Base-by-base conservation (phyloP, 768 basidiomycete genomes). In the Paxillus ammoniavirescens region DNA sequence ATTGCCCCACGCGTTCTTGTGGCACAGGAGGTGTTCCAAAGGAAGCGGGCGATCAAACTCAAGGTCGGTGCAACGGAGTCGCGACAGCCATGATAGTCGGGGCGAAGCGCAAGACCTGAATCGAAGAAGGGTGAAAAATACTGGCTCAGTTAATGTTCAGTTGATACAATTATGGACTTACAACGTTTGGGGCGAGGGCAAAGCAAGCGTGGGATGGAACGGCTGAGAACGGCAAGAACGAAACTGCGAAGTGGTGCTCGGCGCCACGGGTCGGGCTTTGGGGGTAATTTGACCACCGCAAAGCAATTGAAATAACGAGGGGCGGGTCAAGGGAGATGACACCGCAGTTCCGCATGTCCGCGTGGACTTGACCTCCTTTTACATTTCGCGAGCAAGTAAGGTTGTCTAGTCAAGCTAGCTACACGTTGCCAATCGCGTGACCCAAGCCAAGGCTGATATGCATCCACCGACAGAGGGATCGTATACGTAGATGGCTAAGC, bases 271-370 rank as follows among this genome's bases (percentile, higher is more conserved):
- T 49, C 26, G 50, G 47, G n/a, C 17, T 47, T 17, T 47, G 30
- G 12, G 18, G 42, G 31, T 9, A 30, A 15, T n/a, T 2, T 53
- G 5, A 15, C 47, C 47, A 50, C 35, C 38, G 2, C 35, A 36
- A 17, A 41, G 3, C 1, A 42, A n/a, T 36, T 31, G 36, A 53
- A 6, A 35, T 6, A 36, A 41, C 8, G 41, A 5, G n/a, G 28
- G 44, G 26, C 28, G 38, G 51, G 13, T 8, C 15, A 41, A 45
- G 38, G 36, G 58, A 54, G 65, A 44, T 40, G 50, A 8, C 49
- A 35, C 31, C 61, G 62, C 62, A 59, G 46, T 57, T 50, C 58
- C 28, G 52, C 55, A 50, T 23, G 52, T 47, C 47, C 30, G 46
- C 26, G 45, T 30, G 50, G 42, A 7, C 15, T 40, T 17, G 38